Conservation (phyloP, 257 asterid genomes). For the Osmanthus fragrans region DNA sequence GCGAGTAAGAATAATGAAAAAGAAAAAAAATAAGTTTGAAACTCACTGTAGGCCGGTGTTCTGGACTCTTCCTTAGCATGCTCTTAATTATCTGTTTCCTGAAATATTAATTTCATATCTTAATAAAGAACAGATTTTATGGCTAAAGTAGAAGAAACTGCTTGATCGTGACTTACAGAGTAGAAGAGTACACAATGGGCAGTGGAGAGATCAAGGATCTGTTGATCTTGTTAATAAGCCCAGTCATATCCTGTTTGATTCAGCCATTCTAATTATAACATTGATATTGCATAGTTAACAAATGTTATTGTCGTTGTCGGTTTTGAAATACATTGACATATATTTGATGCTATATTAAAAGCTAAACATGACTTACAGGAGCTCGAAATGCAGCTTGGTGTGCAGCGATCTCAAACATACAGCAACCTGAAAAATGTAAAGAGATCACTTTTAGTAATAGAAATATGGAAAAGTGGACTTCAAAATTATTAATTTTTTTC, state of each 20-base stretch:
- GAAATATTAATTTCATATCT: constrained; percentile 18
- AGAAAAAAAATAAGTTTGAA: background rate
- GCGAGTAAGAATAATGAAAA: background rate
- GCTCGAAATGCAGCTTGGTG: constrained; percentile 91
- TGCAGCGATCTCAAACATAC: constrained; percentile 96
- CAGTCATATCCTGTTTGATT: constrained; percentile 77
- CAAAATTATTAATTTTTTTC: background rate
- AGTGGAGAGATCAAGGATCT: constrained; percentile 83
- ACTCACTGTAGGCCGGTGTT: constrained; percentile 87
- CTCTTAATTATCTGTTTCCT: constrained; percentile 92
- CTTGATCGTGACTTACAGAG: constrained; percentile 53
- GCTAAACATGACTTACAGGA: constrained; percentile 52
- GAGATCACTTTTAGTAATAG: background rate
- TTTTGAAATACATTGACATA: background rate
- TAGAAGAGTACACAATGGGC: constrained; percentile 82
- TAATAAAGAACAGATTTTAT: background rate
- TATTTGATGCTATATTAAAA: background rate
- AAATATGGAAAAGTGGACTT: constrained; percentile 3
- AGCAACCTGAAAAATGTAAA: constrained; percentile 61
- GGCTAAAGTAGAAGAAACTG: constrained; percentile 1
- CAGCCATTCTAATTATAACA: constrained; percentile 20
- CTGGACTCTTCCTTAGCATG: constrained; percentile 95
- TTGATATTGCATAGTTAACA: background rate
- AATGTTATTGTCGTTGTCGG: background rate
- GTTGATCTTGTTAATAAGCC: constrained; percentile 93